Evolutionary conservation across 495 filamentous ascomycete species (phyloP), one percentile per base, ranked within the genome.

Genomic region (Poronia punctata): DNA sequence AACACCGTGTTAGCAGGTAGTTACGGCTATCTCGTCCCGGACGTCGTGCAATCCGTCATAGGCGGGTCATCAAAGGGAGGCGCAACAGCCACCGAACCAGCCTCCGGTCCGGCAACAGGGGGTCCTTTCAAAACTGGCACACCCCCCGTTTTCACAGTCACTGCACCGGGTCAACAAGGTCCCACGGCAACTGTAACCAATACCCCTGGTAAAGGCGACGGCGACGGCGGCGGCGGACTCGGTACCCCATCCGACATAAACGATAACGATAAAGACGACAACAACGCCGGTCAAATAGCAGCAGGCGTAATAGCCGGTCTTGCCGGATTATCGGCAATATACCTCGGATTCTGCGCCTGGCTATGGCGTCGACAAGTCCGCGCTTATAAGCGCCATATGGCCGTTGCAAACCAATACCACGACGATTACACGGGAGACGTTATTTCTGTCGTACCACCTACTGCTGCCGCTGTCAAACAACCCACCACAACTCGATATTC

Each of bases 291-390:
- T n/a, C n/a, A n/a, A n/a, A 80, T 85, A 41, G 71, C 76, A 20
- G 78, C 80, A 2, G 78, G 75, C 16, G 69, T 77, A 21, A 55
- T 86, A 38, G 83, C 78, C 3, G 82, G 75, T 19, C 48, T 78
- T 10, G 63, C 79, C 9, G 71, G 72, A 26, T 44, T 84, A 11
- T 53, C 78, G 4, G 74, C 78, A 2, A 59, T 60, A 7, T 80
- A 86, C 50, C 66, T 88, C 14, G 80, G 79, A 10, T 85, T 84
- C 65, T 83, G 83, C 57, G 72, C 77, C 15, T 84, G 76, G 71
- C 59, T 86, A 5, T 85, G 83, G 61, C 71, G 79, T 21, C 71
- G 73, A 17, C 82, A 80, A 47, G 66, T 84, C 8, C 43, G 52
- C 1, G 67, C 80, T 4, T 84, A 82, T 61, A 75, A 76, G 48